Base-by-base conservation (phyloP, 1,139 yeast species). In the Geotrichum carabidarum region DNA sequence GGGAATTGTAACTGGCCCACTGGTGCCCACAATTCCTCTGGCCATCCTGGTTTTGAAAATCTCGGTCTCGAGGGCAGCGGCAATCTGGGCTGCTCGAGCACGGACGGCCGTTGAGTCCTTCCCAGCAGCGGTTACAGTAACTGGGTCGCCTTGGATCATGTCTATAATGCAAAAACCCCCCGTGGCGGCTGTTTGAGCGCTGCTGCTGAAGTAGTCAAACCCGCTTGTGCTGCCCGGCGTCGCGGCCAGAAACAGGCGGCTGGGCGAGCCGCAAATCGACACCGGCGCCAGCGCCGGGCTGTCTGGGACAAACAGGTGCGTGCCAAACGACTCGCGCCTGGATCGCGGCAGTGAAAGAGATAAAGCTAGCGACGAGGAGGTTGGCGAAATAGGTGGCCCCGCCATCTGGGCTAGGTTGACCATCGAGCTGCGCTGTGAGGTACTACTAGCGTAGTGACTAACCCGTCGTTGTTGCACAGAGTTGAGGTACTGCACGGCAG, bases 281-380 rank as follows among this genome's bases (percentile, higher is more conserved):
- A 44, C 47, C 7, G 47, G 47, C 11, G 38, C 47, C 47, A 44
- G 38, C n/a, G 22, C 38, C 9, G 47, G 47, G 38, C 38, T 32
- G 8, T 44, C 47, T 9, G 47, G 47, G 14, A 34, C 38, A 12
- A n/a, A 11, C 5, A 11, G 38, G 27, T 31, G 47, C 14, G 14
- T 27, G 27, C 47, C 38, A 31, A 43, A 43, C 30, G 47, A 44
- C 11, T n/a, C 32, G 6, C 47, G 47, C 6, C 38, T 38, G 1
- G 47, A 44, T 7, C 14, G 22, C 7, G 44, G 15, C 18, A 30
- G 6, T 4, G 30, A 22, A 3, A 22, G 27, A 22, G 27, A 22
- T 22, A 22, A 22, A 22, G 27, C 27, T 5, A 22, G 27, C 5
- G 27, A 22, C 5, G 27, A 22, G 27, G 27, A 22, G 5, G 27